Evolutionary conservation across 441 rosid genomes (phyloP).

Genomic region (California macrophylla): DNA sequence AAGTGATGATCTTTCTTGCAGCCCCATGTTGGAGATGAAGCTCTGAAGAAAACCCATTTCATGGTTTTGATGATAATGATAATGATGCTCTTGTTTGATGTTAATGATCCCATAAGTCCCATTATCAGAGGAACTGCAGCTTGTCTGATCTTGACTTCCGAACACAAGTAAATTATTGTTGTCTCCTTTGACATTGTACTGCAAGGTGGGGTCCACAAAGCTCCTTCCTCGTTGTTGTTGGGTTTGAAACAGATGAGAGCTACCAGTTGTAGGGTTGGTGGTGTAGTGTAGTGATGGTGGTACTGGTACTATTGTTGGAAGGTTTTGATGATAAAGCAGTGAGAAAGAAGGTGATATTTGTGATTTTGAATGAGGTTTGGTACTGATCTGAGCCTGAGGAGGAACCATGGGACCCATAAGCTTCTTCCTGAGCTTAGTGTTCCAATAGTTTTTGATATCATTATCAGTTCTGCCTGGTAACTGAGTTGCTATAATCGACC

Average conservation of each 20-base stretch:
- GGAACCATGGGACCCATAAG: slow-evolving; percentile 19
- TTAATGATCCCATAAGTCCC: slow-evolving; percentile 33
- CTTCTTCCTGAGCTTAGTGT: slow-evolving; percentile 21
- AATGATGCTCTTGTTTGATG: slow-evolving; percentile 37
- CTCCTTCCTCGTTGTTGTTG: slow-evolving; percentile 17
- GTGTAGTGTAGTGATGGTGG: slow-evolving; percentile 3
- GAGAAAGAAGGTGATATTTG: slow-evolving; percentile 20
- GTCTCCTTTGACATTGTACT: slow-evolving; percentile 8
- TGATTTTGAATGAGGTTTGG: slow-evolving; percentile 28
- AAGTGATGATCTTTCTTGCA: slow-evolving; percentile 21
- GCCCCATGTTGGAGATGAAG: slow-evolving; percentile 20
- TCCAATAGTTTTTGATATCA: slow-evolving; percentile 22
- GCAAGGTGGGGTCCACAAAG: slow-evolving; percentile 23
- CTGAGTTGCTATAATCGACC: slow-evolving; percentile 22
- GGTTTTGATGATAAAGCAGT: slow-evolving; percentile 23
- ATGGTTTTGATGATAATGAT: background rate
- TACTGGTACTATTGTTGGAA: slow-evolving; percentile 14
- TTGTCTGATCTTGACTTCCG: slow-evolving; percentile 35
- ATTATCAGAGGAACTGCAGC: slow-evolving; percentile 42
- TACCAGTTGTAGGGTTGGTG: slow-evolving; percentile 14
- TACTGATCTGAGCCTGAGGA: slow-evolving; percentile 1
- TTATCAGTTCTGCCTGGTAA: slow-evolving; percentile 21
- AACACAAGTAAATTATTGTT: slow-evolving; percentile 30
- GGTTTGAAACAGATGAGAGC: slow-evolving; percentile 17
- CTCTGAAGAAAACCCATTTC: slow-evolving; percentile 18